Evolutionary conservation across 2,329 filamentous ascomycete genomes (phyloP).

Genomic region (Exophiala sideris): DNA sequence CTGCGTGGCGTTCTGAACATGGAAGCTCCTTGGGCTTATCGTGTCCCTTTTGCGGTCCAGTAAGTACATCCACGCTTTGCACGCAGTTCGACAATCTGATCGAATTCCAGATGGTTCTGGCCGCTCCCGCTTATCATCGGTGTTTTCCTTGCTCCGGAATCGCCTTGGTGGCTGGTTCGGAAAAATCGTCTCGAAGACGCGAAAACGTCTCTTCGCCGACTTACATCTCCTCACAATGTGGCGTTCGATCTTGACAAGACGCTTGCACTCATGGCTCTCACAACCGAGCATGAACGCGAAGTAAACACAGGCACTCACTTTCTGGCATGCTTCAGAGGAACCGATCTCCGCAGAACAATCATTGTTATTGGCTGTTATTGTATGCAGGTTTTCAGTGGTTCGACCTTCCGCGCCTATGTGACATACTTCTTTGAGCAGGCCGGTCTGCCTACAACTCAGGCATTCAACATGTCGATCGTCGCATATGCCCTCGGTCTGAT

Average conservation of each 20-base stretch:
- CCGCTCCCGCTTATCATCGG: constrained; percentile 25
- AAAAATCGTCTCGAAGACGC: constrained; percentile 44
- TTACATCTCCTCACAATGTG: constrained; percentile 39
- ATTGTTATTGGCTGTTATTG: constrained; percentile 34
- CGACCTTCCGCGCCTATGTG: constrained; percentile 30
- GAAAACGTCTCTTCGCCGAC: constrained; percentile 38
- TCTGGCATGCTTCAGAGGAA: constrained; percentile 33
- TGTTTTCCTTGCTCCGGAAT: constrained; percentile 39
- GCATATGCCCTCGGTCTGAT: constrained; percentile 34
- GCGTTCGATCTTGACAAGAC: constrained; percentile 30
- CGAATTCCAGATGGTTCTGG: constrained; percentile 23
- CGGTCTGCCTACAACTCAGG: constrained; percentile 37
- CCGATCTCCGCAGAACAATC: constrained; percentile 39
- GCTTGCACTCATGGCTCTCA: constrained; percentile 20
- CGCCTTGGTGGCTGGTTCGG: constrained; percentile 51
- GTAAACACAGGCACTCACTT: constrained; percentile 23
- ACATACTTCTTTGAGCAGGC: constrained; percentile 52
- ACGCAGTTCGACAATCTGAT: neutral
- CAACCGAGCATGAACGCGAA: constrained; percentile 24
- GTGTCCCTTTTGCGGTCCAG: constrained; percentile 28
- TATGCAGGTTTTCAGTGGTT: constrained; percentile 32
- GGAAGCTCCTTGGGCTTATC: constrained; percentile 24
- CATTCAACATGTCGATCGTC: constrained; percentile 31
- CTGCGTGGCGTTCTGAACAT: constrained; percentile 11
- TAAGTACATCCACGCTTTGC: constrained; percentile 1